Conservation (phyloP, 2,329 filamentous ascomycete genomes). For the Sporothrix pallida region DNA sequence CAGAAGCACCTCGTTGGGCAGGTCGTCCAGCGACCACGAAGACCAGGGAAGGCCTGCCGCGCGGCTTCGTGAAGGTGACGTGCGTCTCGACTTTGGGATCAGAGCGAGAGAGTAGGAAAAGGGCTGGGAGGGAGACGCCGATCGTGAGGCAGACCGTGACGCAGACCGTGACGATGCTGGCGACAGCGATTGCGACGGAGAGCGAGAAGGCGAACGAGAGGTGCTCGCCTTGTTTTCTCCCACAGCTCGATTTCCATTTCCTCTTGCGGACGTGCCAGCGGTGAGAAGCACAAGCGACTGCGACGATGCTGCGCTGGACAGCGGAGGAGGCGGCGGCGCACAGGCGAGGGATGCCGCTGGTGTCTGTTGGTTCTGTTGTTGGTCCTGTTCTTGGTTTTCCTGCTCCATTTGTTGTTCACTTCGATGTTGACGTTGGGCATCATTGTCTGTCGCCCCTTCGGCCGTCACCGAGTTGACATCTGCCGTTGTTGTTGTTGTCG, state of each 20-base stretch:
- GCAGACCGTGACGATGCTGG: neutral
- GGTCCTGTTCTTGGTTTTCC: neutral
- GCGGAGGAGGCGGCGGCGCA: neutral
- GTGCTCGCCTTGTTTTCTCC: neutral
- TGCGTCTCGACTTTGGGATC: neutral
- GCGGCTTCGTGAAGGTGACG: too few species aligned
- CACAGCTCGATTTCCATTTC: neutral
- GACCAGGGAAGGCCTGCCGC: neutral
- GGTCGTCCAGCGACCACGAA: slow-evolving; percentile 44
- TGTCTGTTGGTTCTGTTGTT: neutral
- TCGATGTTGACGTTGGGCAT: slow-evolving; percentile 12
- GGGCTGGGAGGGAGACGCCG: neutral
- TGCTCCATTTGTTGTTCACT: neutral
- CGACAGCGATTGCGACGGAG: neutral
- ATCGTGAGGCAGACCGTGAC: neutral
- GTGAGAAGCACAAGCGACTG: slow-evolving; percentile 24
- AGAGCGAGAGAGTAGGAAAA: neutral
- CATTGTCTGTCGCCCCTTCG: neutral
- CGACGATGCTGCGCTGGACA: slow-evolving; percentile 24
- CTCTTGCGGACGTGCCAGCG: neutral
- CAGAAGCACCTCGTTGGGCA: slow-evolving; percentile 64
- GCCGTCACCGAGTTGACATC: neutral
- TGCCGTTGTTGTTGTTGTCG: neutral
- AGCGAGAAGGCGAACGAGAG: neutral
- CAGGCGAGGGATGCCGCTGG: neutral